These are phyloP conservation scores for Silene noctiflora DNA, from an alignment of 179 eudicot species.

Conservation along the genomic window DNA sequence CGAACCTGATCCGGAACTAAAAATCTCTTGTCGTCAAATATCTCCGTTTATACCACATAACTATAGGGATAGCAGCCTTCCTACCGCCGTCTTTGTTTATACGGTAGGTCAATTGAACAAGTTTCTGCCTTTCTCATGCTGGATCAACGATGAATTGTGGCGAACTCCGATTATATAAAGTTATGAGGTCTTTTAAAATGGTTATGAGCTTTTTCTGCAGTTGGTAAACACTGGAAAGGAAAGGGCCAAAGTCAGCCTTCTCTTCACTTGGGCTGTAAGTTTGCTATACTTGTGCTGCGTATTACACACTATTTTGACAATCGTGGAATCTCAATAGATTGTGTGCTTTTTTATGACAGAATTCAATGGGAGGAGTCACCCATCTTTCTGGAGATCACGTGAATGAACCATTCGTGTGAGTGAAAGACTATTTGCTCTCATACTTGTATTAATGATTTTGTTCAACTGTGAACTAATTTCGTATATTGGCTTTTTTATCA, in stretches of 20 bases:
- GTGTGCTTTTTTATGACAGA: conserved; percentile 40
- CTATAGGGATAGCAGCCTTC: conserved; percentile 95
- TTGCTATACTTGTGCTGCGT: conserved; percentile 16
- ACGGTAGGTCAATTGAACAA: conserved; percentile 49
- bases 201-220: conserved; percentile 40
- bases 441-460: conserved; percentile 11
- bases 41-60: conserved; percentile 97
- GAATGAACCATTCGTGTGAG: conserved; percentile 94
- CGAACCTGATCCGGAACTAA: conserved; percentile 97
- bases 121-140: neutral
- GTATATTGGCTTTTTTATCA: conserved; percentile 31
- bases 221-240: conserved; percentile 94
- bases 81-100: conserved; percentile 89
- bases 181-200: conserved; percentile 3
- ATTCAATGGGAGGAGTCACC: conserved; percentile 89
- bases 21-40: conserved; percentile 95
- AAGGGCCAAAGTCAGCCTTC: conserved; percentile 96
- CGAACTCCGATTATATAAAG: neutral
- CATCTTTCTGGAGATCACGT: conserved; percentile 95
- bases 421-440: conserved; percentile 15
- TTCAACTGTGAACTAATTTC: conserved; percentile 15
- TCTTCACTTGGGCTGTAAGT: conserved; percentile 97
- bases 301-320: neutral
- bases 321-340: conserved; percentile 6
- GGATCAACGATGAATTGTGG: neutral